Conservation (phyloP, 2,329 filamentous ascomycete genomes). For the Colletotrichum somersetense region DNA sequence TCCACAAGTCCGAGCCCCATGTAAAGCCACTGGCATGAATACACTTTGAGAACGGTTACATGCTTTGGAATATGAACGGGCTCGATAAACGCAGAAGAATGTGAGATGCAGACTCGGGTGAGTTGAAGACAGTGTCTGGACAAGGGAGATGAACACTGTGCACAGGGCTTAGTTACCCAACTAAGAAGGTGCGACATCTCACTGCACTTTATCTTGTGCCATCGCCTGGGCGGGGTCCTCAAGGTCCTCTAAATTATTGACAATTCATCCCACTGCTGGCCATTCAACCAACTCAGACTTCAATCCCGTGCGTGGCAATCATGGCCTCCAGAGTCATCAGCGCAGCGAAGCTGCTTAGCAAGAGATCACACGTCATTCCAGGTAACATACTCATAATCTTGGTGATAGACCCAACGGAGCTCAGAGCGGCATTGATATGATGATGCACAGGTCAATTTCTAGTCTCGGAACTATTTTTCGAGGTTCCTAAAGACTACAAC, state of each 20-base stretch:
- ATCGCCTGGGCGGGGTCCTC: constrained; percentile 28
- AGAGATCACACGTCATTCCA: constrained; percentile 58
- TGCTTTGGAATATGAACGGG: not conserved
- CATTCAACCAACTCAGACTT: not conserved
- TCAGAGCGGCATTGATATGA: not conserved
- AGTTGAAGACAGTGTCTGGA: not conserved
- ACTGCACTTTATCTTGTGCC: constrained; percentile 22
- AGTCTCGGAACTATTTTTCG: constrained; percentile 87
- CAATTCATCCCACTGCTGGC: no score
- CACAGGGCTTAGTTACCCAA: constrained; percentile 12
- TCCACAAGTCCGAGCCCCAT: not conserved
- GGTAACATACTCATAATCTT: constrained; percentile 16
- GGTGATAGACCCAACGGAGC: not conserved
- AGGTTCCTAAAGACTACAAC: constrained; percentile 84
- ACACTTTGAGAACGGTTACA: not conserved
- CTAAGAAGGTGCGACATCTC: constrained; percentile 39
- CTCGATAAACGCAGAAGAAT: not conserved
- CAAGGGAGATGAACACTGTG: constrained; percentile 14
- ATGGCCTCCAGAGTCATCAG: constrained; percentile 47
- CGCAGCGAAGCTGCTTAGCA: constrained; percentile 56
- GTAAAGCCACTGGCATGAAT: not conserved
- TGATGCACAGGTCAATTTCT: constrained; percentile 72
- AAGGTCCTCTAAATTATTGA: not conserved
- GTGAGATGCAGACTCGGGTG: not conserved
- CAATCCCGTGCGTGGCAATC: not conserved